Conservation (phyloP, 2,329 filamentous ascomycete genomes). For the Chaetomium sp. region DNA sequence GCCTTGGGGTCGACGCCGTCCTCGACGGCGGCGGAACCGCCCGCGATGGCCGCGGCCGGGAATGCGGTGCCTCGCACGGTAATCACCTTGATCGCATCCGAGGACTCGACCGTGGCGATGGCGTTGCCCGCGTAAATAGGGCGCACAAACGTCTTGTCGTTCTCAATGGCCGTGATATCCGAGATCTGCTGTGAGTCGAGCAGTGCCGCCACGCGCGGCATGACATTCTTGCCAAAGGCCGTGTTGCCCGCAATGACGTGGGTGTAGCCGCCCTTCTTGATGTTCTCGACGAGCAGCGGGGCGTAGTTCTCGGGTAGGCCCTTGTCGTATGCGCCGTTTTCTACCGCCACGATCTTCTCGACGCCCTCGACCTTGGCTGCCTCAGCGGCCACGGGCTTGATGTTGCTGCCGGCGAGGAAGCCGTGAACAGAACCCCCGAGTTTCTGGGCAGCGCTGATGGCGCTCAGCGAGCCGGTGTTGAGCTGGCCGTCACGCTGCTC, state of each 20-base stretch:
- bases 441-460: constrained; percentile 83
- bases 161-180: constrained; percentile 83
- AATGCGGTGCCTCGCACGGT: constrained; percentile 95
- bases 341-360: constrained; percentile 86
- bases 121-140: constrained; percentile 98
- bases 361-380: constrained; percentile 87
- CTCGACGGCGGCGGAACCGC: constrained; percentile 74
- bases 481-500: constrained; percentile 92
- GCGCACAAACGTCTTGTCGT: constrained; percentile 91
- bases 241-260: constrained; percentile 90
- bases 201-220: constrained; percentile 88
- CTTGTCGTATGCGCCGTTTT: constrained; percentile 92
- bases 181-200: constrained; percentile 92
- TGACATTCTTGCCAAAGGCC: constrained; percentile 92
- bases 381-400: constrained; percentile 75
- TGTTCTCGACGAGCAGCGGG: constrained; percentile 91
- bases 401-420: constrained; percentile 80
- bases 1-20: constrained; percentile 83
- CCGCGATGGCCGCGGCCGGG: constrained; percentile 68
- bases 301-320: constrained; percentile 92
- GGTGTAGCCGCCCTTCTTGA: constrained; percentile 92
- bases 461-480: constrained; percentile 77
- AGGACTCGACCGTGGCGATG: constrained; percentile 91
- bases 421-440: constrained; percentile 83
- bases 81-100: constrained; percentile 81